Base-by-base conservation (phyloP, 1,139 yeast genomes). In the Pneumocystis murina region DNA sequence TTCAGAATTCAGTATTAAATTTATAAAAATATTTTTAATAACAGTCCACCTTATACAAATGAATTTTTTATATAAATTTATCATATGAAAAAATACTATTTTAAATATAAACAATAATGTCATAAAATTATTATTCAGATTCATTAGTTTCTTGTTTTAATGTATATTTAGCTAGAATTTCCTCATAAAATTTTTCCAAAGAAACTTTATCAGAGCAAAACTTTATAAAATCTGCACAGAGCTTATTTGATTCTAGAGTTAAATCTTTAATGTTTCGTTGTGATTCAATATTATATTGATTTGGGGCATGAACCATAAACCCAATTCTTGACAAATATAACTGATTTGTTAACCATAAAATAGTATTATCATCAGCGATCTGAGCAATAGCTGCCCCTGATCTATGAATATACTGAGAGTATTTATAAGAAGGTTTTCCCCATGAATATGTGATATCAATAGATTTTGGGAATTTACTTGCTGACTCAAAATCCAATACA, bases 311-410 rank as follows among this genome's bases (percentile, higher is more conserved):
- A 24, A n/a, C 33, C 33, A 48, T 48, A 48, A 7, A 48, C 28
- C 55, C 39, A 10, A 59, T 59, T 36, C 65, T 61, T 35, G 66
- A 64, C 33, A 63, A 64, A 40, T 57, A 64, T 10, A 64, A 43
- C 2, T 65, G 62, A 38, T 66, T 66, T 16, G 67, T 63, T 36
- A 63, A 35, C 67, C 67, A 66, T 28, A 61, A 60, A 48, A 61
- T 57, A 59, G 57, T 61, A 2, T 63, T 64, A 14, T 84, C 85
- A 60, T 84, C 89, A 67, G 92, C 78, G 61, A 94, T 79, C 73
- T 94, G 97, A 2, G 94, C 95, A 65, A 94, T 82, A 68, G 91
- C 88, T 1, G 88, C 84, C 1, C 98, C 99, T 0, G 95, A 84
- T 67, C 79, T 81, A 73, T 94, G 98, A 64, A 94, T 85, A 71